Conservation (phyloP, 192 early-diverging fungal species). For the Mortierella claussenii region DNA sequence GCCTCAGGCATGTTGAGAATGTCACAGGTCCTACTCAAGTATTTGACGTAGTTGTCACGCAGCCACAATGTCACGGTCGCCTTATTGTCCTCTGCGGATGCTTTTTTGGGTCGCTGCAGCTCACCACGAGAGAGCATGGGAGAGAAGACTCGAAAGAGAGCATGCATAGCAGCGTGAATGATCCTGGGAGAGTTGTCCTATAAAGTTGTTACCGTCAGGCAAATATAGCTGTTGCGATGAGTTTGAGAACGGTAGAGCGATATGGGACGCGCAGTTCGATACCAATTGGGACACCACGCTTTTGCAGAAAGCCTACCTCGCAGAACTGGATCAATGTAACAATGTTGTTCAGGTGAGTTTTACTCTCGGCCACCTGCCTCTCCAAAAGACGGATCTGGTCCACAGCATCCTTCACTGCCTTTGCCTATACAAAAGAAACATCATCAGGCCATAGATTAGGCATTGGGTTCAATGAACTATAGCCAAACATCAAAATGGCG, state of each 20-base stretch:
- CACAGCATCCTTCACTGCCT: constrained; percentile 34
- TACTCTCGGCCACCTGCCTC: constrained; percentile 69
- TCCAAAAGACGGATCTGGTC: constrained; percentile 68
- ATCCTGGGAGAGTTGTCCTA: constrained; percentile 64
- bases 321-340: constrained; percentile 68
- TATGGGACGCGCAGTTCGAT: too few relatives aligned
- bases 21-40: constrained; percentile 60
- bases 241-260: too few relatives aligned
- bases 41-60: constrained; percentile 80
- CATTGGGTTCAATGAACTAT: not conserved
- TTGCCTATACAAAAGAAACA: constrained; percentile 26
- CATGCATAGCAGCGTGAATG: constrained; percentile 75
- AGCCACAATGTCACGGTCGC: constrained; percentile 79
- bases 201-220: too few relatives aligned
- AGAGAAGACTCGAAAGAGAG: constrained; percentile 78
- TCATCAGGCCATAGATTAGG: not conserved
- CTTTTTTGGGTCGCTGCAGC: constrained; percentile 53
- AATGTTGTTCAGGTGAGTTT: constrained; percentile 81
- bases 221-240: too few relatives aligned
- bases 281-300: too few relatives aligned
- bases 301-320: constrained; percentile 61
- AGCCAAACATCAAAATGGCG: too few relatives aligned
- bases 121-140: constrained; percentile 59
- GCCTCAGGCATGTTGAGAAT: constrained; percentile 71
- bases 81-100: constrained; percentile 53